Conservation (phyloP, 2,329 filamentous ascomycete genomes). For the Colletotrichum cereale region DNA sequence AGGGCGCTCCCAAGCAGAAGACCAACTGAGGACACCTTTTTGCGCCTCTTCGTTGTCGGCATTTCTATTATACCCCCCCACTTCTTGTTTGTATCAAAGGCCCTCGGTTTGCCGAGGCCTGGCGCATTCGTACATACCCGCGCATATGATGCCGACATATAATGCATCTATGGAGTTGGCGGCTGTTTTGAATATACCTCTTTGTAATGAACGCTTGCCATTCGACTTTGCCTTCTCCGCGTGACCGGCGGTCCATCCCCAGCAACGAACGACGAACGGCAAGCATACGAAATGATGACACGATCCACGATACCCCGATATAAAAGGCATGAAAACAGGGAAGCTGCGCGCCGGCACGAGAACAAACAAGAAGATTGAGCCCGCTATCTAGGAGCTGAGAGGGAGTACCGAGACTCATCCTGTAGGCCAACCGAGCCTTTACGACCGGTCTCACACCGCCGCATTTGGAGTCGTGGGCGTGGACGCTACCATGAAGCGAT, state of each 20-base stretch:
- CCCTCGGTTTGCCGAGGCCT: not conserved
- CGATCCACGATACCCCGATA: not conserved
- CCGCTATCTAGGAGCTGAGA: too few species aligned
- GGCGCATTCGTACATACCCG: not conserved
- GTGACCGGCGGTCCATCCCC: not conserved
- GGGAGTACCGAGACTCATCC: not conserved
- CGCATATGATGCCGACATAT: not conserved
- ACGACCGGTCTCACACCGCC: too few species aligned
- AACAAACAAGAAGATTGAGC: not conserved
- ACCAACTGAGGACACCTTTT: not conserved
- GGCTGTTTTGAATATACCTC: conserved; percentile 4
- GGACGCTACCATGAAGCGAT: not conserved
- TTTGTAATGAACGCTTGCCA: not conserved
- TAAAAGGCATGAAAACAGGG: too few species aligned
- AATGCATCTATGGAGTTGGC: conserved; percentile 8
- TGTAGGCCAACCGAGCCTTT: not conserved
- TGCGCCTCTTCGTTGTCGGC: not conserved
- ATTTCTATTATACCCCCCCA: conserved; percentile 1
- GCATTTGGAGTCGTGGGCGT: too few species aligned
- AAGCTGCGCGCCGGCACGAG: too few species aligned
- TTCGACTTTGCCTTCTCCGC: not conserved
- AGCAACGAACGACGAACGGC: not conserved
- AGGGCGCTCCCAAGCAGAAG: conserved; percentile 40
- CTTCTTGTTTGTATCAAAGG: not conserved
- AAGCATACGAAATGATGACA: not conserved